phyloP scores from a whole-genome alignment of 2,329 filamentous ascomycete species.

The Cytospora piceae region DNA sequence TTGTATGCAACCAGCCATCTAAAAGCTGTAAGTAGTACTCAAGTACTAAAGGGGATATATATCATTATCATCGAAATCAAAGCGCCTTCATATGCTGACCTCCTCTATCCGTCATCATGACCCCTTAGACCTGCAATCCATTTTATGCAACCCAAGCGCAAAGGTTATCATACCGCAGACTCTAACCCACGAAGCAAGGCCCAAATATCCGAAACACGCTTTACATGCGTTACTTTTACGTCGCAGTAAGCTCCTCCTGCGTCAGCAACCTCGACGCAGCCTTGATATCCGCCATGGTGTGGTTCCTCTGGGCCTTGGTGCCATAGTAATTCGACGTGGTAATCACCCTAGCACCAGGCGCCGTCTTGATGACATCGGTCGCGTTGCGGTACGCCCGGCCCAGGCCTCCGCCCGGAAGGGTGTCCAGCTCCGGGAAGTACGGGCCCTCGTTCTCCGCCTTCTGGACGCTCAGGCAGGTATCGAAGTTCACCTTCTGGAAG shows the following conservation, averaged over 20 bases:
- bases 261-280: slow-evolving; percentile 29
- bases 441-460: slow-evolving; percentile 32
- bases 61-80: too few relatives aligned
- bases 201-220: not conserved
- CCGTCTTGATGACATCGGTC: slow-evolving; percentile 28
- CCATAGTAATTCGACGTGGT: slow-evolving; percentile 31
- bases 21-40: too few relatives aligned
- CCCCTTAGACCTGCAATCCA: too few relatives aligned
- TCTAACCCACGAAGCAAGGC: not conserved
- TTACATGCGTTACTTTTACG: not conserved
- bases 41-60: too few relatives aligned
- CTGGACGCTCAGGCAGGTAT: slow-evolving; percentile 32
- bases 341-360: slow-evolving; percentile 24
- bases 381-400: slow-evolving; percentile 31
- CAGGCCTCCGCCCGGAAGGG: slow-evolving; percentile 24
- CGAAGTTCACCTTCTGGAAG: slow-evolving; percentile 32
- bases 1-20: too few relatives aligned
- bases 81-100: too few relatives aligned
- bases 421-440: slow-evolving; percentile 32
- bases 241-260: slow-evolving; percentile 30
- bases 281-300: slow-evolving; percentile 27
- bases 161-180: too few relatives aligned
- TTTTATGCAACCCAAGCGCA: too few relatives aligned
- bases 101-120: too few relatives aligned
- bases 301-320: slow-evolving; percentile 31